These are phyloP conservation scores for Mucor plumbeus DNA, from an alignment of 371 early-diverging fungal genomes.

Conservation along the genomic window DNA sequence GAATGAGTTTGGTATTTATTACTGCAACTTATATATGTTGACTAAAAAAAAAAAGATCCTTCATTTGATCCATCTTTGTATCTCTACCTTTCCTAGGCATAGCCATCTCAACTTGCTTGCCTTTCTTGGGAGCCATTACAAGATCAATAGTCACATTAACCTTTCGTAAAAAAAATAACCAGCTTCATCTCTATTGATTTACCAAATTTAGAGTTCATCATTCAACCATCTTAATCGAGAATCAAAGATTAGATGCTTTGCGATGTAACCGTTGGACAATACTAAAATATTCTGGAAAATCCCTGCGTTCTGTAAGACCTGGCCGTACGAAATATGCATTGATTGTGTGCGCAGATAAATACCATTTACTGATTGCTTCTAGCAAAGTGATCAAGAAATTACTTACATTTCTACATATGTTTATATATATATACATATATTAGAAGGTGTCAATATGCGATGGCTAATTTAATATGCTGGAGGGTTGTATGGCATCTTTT, in stretches of 20 bases:
- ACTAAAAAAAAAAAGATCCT: neutral
- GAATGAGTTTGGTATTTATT: neutral
- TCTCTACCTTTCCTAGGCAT: neutral
- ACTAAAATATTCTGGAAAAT: neutral
- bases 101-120: conserved; percentile 15
- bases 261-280: neutral
- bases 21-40: conserved; percentile 1
- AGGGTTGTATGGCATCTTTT: too few species aligned
- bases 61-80: neutral
- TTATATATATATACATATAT: too few species aligned
- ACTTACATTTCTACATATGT: too few species aligned
- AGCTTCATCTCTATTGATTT: conserved; percentile 6
- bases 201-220: conserved; percentile 6
- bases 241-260: conserved; percentile 4
- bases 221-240: neutral
- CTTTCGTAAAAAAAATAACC: neutral
- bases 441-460: too few species aligned
- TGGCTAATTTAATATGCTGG: too few species aligned
- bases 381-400: too few species aligned
- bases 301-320: neutral
- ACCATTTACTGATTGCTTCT: too few species aligned
- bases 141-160: conserved; percentile 20
- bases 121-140: conserved; percentile 5
- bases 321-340: neutral
- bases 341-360: too few species aligned